These are phyloP conservation scores for Leishmania turanica DNA, from an alignment of 208 protist genomes.

Conservation along the genomic window DNA sequence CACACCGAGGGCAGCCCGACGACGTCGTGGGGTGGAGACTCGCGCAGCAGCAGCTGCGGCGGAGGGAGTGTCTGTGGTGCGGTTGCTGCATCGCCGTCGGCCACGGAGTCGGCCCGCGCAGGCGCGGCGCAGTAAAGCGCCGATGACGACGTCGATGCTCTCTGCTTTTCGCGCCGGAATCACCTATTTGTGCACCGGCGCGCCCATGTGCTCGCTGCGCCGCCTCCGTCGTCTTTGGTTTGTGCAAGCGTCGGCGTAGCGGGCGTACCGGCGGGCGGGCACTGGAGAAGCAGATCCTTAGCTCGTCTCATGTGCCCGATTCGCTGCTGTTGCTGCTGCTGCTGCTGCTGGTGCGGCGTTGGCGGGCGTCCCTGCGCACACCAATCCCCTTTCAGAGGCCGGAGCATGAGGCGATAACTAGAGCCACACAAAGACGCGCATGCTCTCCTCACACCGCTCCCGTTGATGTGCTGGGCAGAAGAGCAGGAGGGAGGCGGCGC, in stretches of 20 bases:
- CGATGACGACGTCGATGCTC: not conserved
- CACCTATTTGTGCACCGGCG: not conserved
- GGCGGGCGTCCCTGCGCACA: not conserved
- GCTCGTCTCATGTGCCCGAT: no score
- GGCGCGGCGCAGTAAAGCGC: not conserved
- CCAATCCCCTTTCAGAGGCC: not conserved
- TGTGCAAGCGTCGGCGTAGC: no score
- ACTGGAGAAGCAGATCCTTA: no score
- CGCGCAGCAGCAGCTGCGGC: slow-evolving; percentile 14
- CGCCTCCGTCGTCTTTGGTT: not conserved
- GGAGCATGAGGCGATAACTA: not conserved
- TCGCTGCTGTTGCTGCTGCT: not conserved
- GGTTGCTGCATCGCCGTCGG: not conserved
- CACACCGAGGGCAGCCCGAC: slow-evolving; percentile 23
- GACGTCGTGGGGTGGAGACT: slow-evolving; percentile 11
- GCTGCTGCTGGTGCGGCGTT: not conserved
- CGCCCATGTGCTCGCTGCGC: not conserved
- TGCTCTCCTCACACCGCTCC: not conserved
- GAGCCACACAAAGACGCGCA: not conserved
- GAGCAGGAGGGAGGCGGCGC: no score
- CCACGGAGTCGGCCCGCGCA: not conserved
- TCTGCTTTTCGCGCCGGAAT: not conserved
- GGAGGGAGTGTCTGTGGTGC: not conserved
- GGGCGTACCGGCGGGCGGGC: no score
- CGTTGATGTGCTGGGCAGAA: not conserved